Conservation (phyloP, 805 yeast species). For the Cyberlindnera galapagoensis region DNA sequence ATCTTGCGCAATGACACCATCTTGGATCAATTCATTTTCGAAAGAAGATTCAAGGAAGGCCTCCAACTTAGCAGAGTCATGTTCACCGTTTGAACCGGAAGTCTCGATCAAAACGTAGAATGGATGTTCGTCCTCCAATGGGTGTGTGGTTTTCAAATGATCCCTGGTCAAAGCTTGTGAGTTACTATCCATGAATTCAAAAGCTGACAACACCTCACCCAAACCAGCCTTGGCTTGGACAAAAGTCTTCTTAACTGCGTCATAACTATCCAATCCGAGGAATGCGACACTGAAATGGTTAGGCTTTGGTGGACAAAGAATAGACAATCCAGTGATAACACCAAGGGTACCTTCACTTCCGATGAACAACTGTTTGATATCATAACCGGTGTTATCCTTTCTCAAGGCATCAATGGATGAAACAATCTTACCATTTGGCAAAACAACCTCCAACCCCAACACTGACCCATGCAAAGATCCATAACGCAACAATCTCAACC, state of each 20-base stretch:
- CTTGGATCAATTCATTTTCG: constrained; percentile 80
- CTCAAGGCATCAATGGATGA: constrained; percentile 79
- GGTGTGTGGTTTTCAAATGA: constrained; percentile 59
- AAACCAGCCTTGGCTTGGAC: constrained; percentile 71
- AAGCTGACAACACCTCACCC: constrained; percentile 83
- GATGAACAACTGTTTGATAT: constrained; percentile 84
- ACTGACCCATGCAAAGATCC: constrained; percentile 93
- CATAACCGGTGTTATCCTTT: constrained; percentile 95
- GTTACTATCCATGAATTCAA: constrained; percentile 84
- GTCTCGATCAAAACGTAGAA: constrained; percentile 92
- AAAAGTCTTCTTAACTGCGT: constrained; percentile 78
- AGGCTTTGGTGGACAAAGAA: constrained; percentile 86
- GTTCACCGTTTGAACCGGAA: constrained; percentile 90
- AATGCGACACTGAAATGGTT: constrained; percentile 82
- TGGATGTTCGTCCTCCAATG: constrained; percentile 78
- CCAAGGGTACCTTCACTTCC: constrained; percentile 95
- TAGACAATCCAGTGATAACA: constrained; percentile 82
- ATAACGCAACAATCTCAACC: constrained; percentile 76
- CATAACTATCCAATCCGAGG: constrained; percentile 74
- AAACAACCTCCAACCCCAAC: constrained; percentile 86
- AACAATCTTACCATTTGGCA: constrained; percentile 80
- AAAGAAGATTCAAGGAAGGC: constrained; percentile 74
- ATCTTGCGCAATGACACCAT: constrained; percentile 95
- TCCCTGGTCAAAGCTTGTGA: constrained; percentile 59
- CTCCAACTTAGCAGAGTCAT: constrained; percentile 87